A percentile compares a stretch with the other conserved stretches of the same genome.
phyloP scores from a whole-genome alignment of 2,329 filamentous ascomycete species.

The Pestalotiopsis sp. region DNA sequence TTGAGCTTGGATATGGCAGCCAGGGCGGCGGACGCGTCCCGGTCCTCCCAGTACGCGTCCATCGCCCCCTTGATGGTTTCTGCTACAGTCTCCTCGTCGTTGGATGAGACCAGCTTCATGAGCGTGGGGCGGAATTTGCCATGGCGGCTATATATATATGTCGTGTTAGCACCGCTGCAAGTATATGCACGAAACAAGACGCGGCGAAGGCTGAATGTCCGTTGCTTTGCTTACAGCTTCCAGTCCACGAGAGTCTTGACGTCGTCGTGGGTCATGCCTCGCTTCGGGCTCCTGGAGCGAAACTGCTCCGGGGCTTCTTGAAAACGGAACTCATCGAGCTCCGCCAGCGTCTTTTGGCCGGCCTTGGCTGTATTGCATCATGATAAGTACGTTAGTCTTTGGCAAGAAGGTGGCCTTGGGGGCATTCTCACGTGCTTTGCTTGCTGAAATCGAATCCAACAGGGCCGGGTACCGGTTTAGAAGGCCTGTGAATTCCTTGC shows the following conservation, averaged over 20 bases:
- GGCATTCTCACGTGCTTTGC: slow-evolving; percentile 43
- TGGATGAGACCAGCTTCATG: slow-evolving; percentile 64
- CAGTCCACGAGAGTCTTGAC: slow-evolving; percentile 66
- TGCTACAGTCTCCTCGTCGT: slow-evolving; percentile 50
- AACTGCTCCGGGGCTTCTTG: slow-evolving; percentile 52
- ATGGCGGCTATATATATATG: slow-evolving; percentile 52
- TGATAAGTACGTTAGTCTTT: neutral
- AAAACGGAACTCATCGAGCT: slow-evolving; percentile 66
- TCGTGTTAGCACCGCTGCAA: neutral
- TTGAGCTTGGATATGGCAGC: slow-evolving; percentile 61
- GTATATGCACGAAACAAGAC: too few species aligned
- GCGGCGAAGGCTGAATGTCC: too few species aligned
- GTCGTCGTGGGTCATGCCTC: slow-evolving; percentile 56
- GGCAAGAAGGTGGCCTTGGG: too few species aligned
- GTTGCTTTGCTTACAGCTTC: slow-evolving; percentile 62
- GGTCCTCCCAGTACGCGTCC: slow-evolving; percentile 40
- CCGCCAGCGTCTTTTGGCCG: slow-evolving; percentile 52
- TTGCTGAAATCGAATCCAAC: slow-evolving; percentile 44
- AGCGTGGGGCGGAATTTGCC: slow-evolving; percentile 65
- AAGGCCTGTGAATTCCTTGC: slow-evolving; percentile 36
- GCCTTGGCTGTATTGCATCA: slow-evolving; percentile 41
- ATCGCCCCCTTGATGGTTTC: slow-evolving; percentile 56
- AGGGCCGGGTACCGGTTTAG: slow-evolving; percentile 41
- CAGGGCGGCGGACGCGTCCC: slow-evolving; percentile 46
- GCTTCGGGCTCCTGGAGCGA: slow-evolving; percentile 31